Base-by-base conservation (phyloP, 2,329 filamentous ascomycete species). In the Zasmidium angulare region DNA sequence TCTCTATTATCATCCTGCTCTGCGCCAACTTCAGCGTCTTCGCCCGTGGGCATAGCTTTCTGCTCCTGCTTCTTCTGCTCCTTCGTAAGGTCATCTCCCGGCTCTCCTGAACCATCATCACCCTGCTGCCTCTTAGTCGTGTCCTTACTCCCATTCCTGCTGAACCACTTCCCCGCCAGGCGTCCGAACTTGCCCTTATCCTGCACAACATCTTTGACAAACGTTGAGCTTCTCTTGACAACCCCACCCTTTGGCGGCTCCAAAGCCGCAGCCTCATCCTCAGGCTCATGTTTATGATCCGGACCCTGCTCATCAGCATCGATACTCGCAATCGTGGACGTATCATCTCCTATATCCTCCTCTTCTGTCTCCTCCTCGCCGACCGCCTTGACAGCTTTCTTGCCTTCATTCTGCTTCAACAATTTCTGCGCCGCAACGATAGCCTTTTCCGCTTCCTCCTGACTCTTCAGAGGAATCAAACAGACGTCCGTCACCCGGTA, bases 131-230 rank as follows among this genome's bases (percentile, higher is more conserved):
- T 82, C 67, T 86, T 85, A 65, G 86, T 86, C 61, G 90, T 88
- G 61, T 86, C 79, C 54, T 86, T 88, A 89, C 92, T 93, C 0
- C 90, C 92, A 62, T 86, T 89, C 64, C 85, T 87, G 47, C 91
- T 95, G 72, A 98, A 95, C 95, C 95, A 99, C 60, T 88, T 87
- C 63, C 92, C 86, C 0, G 93, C 91, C 73, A 98, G 97, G 40
- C 90, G 83, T 3, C 93, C 93, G 74, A 97, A 98, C 63, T 87
- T 87, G 0, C 93, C 92, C 67, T 86, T 89, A 58, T 86, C 87
- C 40, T 87, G 85, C 55, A 97, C 93, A 1, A 98, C 93, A 77
- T 98, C 90, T 74, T 96, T 87, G 0, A 89, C 91, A 60, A 97
- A 87, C 66, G 88, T 92, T 63, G 82, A 87, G n/a, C 69, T 73